A percentile compares a stretch with the other conserved stretches of the same genome.
Conservation (phyloP, 768 basidiomycete species). For the Hydnum rufescens region DNA sequence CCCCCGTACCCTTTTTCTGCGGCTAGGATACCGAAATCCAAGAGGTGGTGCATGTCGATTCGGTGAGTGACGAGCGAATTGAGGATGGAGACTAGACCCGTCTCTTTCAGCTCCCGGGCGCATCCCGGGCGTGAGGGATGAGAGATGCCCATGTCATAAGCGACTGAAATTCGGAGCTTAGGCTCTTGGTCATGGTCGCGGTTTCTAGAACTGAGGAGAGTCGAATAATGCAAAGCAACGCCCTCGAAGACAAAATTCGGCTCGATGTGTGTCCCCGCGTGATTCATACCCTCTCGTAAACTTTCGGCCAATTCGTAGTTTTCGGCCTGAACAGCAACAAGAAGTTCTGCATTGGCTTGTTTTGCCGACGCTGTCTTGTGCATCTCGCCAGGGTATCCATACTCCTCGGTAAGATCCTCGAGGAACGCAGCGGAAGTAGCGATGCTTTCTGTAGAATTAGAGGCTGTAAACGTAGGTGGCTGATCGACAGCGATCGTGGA, state of each 20-base stretch:
- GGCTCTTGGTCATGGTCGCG: background rate
- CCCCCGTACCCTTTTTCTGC: too few relatives aligned
- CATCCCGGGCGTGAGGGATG: background rate
- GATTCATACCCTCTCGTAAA: background rate
- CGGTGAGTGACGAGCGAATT: background rate
- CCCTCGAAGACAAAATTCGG: background rate
- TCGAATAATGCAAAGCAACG: background rate
- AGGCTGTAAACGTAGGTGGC: too few relatives aligned
- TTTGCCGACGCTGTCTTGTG: background rate
- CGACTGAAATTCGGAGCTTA: background rate
- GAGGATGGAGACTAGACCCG: background rate
- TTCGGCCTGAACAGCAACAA: background rate
- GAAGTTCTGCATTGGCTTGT: background rate
- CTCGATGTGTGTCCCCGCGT: background rate
- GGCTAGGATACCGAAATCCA: background rate
- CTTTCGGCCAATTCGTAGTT: background rate
- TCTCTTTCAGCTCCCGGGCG: background rate
- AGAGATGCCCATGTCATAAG: background rate
- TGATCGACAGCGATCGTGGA: too few relatives aligned
- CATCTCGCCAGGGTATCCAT: background rate
- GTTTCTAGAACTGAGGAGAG: background rate
- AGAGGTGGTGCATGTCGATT: background rate
- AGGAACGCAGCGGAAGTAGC: background rate
- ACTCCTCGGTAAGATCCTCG: background rate
- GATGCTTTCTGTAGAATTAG: too few relatives aligned